Conservation (phyloP, 768 basidiomycete species). For the Kwoniella bestiolae region DNA sequence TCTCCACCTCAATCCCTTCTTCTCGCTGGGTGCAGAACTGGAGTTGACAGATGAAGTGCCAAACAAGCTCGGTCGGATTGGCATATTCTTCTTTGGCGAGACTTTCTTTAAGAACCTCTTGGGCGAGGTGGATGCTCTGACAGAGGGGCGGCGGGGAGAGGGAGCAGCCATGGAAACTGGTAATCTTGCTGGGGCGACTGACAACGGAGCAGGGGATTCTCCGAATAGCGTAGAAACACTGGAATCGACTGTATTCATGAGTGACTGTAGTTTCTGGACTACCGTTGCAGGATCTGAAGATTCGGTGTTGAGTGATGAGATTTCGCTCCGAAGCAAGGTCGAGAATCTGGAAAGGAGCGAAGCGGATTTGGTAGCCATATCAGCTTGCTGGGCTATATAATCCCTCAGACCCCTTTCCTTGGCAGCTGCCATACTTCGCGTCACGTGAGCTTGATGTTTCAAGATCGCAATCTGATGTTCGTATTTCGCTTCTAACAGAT, state of each 20-base stretch:
- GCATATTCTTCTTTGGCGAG: constrained; percentile 16
- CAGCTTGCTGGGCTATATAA: constrained; percentile 25
- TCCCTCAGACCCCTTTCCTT: constrained; percentile 24
- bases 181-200: constrained; percentile 4
- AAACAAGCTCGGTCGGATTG: constrained; percentile 15
- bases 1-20: constrained; percentile 32
- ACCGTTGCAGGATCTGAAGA: background rate
- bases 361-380: constrained; percentile 15
- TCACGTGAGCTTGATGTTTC: constrained; percentile 27
- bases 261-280: background rate
- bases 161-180: constrained; percentile 19
- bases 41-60: constrained; percentile 12
- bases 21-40: constrained; percentile 22
- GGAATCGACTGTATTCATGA: constrained; percentile 11
- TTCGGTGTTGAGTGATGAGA: background rate
- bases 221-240: constrained; percentile 21
- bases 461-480: constrained; percentile 28
- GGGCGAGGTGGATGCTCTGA: constrained; percentile 5
- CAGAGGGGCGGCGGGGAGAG: constrained; percentile 20
- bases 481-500: constrained; percentile 28
- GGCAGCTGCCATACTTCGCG: constrained; percentile 28
- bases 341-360: constrained; percentile 19
- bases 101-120: constrained; percentile 12
- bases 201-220: constrained; percentile 10
- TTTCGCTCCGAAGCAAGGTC: constrained; percentile 5